Evolutionary conservation across 2,329 filamentous ascomycete species (phyloP).

Genomic region (Emydomyces testavorans): DNA sequence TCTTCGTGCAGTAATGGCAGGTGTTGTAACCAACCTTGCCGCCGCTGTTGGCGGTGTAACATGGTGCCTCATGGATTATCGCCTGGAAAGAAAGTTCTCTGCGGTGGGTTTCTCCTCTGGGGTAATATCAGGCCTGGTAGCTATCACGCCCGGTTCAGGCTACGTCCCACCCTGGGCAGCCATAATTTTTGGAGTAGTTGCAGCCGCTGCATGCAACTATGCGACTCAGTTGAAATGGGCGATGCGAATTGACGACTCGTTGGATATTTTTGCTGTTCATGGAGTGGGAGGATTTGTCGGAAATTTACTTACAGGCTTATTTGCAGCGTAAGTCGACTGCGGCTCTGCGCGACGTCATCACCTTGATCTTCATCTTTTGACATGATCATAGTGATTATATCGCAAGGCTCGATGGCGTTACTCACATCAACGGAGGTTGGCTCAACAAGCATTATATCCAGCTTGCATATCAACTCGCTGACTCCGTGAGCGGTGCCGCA

Average conservation of each 20-base stretch:
- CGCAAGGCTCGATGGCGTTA: constrained; percentile 62
- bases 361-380: neutral
- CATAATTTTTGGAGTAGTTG: constrained; percentile 64
- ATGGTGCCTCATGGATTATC: constrained; percentile 81
- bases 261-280: constrained; percentile 82
- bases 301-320: constrained; percentile 68
- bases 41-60: constrained; percentile 76
- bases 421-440: constrained; percentile 63
- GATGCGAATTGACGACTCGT: constrained; percentile 66
- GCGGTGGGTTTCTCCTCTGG: constrained; percentile 89
- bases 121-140: constrained; percentile 74
- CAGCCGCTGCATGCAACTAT: constrained; percentile 71
- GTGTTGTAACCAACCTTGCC: constrained; percentile 72
- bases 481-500: constrained; percentile 60
- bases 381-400: constrained; percentile 54
- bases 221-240: constrained; percentile 85
- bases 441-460: constrained; percentile 75
- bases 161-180: constrained; percentile 78
- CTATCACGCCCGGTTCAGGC: constrained; percentile 78
- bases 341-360: neutral
- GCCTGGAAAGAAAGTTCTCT: constrained; percentile 82
- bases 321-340: constrained; percentile 51
- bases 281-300: constrained; percentile 66
- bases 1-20: constrained; percentile 74
- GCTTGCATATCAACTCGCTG: constrained; percentile 71